A percentile compares a stretch with the other conserved stretches of the same genome.
These are phyloP conservation scores for Casuarina glauca DNA, from an alignment of 306 rosid genomes.

Conservation along the genomic window DNA sequence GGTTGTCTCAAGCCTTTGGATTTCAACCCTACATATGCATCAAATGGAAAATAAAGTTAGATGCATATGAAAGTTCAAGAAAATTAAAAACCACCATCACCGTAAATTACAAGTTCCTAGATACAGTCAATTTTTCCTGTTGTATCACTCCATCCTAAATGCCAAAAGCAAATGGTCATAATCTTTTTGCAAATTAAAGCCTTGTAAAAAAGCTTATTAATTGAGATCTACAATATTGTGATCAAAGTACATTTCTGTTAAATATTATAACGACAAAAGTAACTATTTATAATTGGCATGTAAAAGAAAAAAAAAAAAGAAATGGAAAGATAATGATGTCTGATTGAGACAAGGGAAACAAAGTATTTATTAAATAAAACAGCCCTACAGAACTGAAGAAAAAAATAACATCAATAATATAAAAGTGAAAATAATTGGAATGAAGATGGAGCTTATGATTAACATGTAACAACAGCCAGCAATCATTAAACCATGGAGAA, in stretches of 20 bases:
- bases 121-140: neutral
- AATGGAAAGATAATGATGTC: neutral
- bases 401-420: neutral
- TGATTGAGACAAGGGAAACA: neutral
- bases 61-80: slow-evolving; percentile 29
- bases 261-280: neutral
- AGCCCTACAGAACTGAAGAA: neutral
- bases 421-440: neutral
- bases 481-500: neutral
- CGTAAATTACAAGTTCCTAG: neutral
- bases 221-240: neutral
- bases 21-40: slow-evolving; percentile 52
- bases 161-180: too few species aligned
- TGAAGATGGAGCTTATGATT: neutral
- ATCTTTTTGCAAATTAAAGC: neutral
- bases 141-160: neutral
- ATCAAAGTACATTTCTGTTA: slow-evolving; percentile 1
- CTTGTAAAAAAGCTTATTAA: neutral
- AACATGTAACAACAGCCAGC: neutral
- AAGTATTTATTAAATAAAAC: neutral
- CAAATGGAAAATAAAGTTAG: slow-evolving; percentile 32
- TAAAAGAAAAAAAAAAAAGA: neutral
- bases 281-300: neutral
- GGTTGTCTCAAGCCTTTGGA: slow-evolving; percentile 61
- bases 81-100: slow-evolving; percentile 14